phyloP scores from a whole-genome alignment of 2,329 filamentous ascomycete genomes.

The Fusarium circinatum region DNA sequence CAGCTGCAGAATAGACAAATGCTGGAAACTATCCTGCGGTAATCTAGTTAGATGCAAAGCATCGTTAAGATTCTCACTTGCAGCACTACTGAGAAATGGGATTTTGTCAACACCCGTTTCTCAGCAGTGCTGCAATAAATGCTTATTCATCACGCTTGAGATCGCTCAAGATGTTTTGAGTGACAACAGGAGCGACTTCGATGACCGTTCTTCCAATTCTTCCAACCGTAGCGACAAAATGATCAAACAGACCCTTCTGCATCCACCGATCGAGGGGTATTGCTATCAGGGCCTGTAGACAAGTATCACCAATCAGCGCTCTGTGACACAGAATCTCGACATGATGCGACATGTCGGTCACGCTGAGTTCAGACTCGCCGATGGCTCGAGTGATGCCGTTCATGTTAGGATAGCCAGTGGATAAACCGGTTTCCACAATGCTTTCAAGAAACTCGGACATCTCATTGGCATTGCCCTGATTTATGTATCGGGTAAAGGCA shows the following conservation, averaged over 20 bases:
- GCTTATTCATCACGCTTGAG: accelerated
- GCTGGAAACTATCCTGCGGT: no score
- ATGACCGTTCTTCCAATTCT: background rate
- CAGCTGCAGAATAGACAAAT: accelerated
- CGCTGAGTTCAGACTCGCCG: background rate
- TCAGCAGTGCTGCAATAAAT: accelerated
- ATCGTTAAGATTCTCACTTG: background rate
- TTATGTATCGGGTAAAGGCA: background rate
- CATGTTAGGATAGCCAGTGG: accelerated
- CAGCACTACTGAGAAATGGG: no score
- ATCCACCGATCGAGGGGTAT: background rate
- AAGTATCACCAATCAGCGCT: background rate
- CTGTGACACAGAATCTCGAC: background rate
- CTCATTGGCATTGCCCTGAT: background rate
- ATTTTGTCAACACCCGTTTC: accelerated
- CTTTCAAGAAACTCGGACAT: background rate
- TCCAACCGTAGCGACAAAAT: background rate
- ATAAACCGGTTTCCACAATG: accelerated
- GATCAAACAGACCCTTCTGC: background rate
- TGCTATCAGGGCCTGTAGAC: background rate
- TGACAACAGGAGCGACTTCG: background rate
- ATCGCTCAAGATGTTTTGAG: background rate
- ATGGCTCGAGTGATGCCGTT: background rate
- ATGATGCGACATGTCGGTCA: background rate
- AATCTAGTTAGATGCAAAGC: accelerated